Percentiles rank a stretch among this genome's conserved stretches.
Conservation (phyloP, 2,329 filamentous ascomycete species). For the Aspergillus sp. region DNA sequence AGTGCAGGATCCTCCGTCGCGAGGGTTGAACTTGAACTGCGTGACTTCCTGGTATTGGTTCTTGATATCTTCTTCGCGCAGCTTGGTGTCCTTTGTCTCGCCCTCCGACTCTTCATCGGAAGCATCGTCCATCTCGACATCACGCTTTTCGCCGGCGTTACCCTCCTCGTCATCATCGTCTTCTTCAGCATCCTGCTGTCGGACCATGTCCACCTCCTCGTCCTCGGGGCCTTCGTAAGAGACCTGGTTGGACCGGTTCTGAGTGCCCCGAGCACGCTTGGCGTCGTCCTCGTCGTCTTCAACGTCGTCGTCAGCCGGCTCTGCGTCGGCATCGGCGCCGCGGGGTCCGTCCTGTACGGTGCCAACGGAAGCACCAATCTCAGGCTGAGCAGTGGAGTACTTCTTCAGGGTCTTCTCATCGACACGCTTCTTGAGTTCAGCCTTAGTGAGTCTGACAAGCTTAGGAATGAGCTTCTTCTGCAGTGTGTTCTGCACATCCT, state of each 20-base stretch:
- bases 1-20: slow-evolving; percentile 71
- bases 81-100: slow-evolving; percentile 43
- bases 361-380: slow-evolving; percentile 68
- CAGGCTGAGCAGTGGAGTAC: slow-evolving; percentile 71
- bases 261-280: slow-evolving; percentile 59
- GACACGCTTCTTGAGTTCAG: slow-evolving; percentile 77
- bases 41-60: slow-evolving; percentile 67
- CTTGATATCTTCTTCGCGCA: slow-evolving; percentile 66
- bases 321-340: slow-evolving; percentile 54
- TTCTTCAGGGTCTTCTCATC: slow-evolving; percentile 58
- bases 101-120: slow-evolving; percentile 42
- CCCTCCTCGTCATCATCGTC: slow-evolving; percentile 58
- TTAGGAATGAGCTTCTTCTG: slow-evolving; percentile 75
- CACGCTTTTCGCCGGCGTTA: slow-evolving; percentile 29
- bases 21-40: slow-evolving; percentile 77
- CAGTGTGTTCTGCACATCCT: slow-evolving; percentile 77
- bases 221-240: slow-evolving; percentile 94
- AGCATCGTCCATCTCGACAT: slow-evolving; percentile 39
- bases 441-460: slow-evolving; percentile 69
- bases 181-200: slow-evolving; percentile 61
- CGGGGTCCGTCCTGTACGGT: slow-evolving; percentile 54
- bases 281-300: slow-evolving; percentile 76
- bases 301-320: slow-evolving; percentile 69
- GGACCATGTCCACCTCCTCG: slow-evolving; percentile 78
- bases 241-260: slow-evolving; percentile 77